These are phyloP conservation scores for Quercus rubra DNA, from an alignment of 306 rosid genomes.

Conservation along the genomic window DNA sequence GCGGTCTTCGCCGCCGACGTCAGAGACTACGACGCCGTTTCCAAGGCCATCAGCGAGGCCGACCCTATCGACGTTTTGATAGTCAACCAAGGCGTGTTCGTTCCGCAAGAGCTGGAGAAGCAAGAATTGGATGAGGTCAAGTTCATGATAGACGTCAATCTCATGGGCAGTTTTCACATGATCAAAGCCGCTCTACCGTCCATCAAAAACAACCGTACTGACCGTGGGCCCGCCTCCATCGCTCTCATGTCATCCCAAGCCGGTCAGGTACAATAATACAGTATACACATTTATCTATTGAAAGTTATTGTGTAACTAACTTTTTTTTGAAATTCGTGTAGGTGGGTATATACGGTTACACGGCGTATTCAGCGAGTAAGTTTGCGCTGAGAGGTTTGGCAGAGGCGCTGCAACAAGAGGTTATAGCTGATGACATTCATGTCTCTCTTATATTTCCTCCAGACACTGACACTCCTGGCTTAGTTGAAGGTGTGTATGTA, in stretches of 20 bases:
- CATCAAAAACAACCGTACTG: slow-evolving; percentile 50
- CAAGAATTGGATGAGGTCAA: slow-evolving; percentile 70
- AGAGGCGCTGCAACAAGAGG: slow-evolving; percentile 88
- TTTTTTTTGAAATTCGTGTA: background rate
- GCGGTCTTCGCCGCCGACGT: slow-evolving; percentile 68
- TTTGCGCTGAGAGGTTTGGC: slow-evolving; percentile 92
- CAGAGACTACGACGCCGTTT: slow-evolving; percentile 61
- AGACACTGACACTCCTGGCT: slow-evolving; percentile 88
- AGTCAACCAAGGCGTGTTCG: slow-evolving; percentile 77
- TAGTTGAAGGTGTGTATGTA: slow-evolving; percentile 52
- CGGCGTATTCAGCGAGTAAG: slow-evolving; percentile 86
- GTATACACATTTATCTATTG: too few relatives aligned
- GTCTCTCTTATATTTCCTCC: slow-evolving; percentile 88
- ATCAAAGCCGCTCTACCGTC: slow-evolving; percentile 80
- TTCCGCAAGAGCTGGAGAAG: slow-evolving; percentile 66
- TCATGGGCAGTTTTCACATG: slow-evolving; percentile 69
- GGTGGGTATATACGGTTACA: slow-evolving; percentile 93
- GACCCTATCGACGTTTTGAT: slow-evolving; percentile 72
- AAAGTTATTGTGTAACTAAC: background rate
- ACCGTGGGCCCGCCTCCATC: slow-evolving; percentile 62
- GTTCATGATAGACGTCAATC: slow-evolving; percentile 79
- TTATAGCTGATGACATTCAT: slow-evolving; percentile 70
- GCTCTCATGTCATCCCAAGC: slow-evolving; percentile 91
- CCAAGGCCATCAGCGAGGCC: slow-evolving; percentile 55
- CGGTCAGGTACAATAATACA: slow-evolving; percentile 54